Base-by-base conservation (phyloP, 768 basidiomycete species). In the Xerocomus spinulosus region DNA sequence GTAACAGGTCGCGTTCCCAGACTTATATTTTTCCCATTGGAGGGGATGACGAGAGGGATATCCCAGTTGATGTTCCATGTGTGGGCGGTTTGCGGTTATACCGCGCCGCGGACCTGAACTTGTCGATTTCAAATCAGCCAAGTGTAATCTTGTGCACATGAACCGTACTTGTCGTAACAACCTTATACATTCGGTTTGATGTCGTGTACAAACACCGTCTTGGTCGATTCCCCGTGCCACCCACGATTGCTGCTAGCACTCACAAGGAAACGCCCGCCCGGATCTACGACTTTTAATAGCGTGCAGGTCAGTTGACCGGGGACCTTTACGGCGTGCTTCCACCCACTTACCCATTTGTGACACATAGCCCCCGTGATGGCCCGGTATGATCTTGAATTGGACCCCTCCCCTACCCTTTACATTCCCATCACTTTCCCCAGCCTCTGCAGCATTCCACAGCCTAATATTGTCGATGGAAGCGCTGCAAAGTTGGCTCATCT, bases 181-280 rank as follows among this genome's bases (percentile, higher is more conserved):
- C 56, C 44, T 68, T 60, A 69, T 62, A 51, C 48, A 56, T 59
- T 65, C 55, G 62, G 44, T 45, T 83, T 90, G 64, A 96, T 82
- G 61, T 94, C 91, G 66, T 95, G 92, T 33, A 96, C 83, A 63
- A 95, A 84, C 10, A 96, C 85, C 13, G 91, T 93, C 55, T 80
- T 78, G 9, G 93, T 94, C 28, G 87, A 87, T 53, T 93, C 91
- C 25, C 92, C 93, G 58, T 87, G 83, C 90, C 92, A 94, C 48
- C 92, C 94, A 50, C 94, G 80, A 64, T 92, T 92, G 42, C 94
- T 93, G 56, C 91, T 93, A 14, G 92, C 88, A 60, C 88, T 93
- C 51, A 95, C 81, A 59, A 97, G 73, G 67, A 93, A 96, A 46
- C 83, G 76, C 9, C 82, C 83, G 7, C 82, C 83, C 35, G 87